Conservation (phyloP, 2,329 filamentous ascomycete genomes). For the Curvularia sp. region DNA sequence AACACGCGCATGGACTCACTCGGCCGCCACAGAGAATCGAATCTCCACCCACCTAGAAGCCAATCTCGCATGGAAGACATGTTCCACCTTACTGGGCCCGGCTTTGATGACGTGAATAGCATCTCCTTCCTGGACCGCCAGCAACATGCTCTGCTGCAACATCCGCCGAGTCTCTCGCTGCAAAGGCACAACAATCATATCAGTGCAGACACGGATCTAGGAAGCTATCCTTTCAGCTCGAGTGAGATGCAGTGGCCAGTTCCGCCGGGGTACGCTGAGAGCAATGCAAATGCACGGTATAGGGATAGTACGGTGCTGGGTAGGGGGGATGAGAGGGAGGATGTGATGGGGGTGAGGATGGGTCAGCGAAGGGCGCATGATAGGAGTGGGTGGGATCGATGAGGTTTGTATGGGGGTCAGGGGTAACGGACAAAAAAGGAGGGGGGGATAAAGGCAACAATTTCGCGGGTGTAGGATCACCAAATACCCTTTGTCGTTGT, state of each 20-base stretch:
- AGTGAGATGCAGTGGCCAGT: conserved; percentile 30
- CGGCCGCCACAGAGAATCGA: conserved; percentile 2
- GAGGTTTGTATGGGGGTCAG: neutral
- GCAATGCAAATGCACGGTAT: conserved; percentile 14
- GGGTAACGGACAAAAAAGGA: neutral
- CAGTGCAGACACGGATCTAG: conserved; percentile 25
- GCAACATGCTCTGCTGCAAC: conserved; percentile 10
- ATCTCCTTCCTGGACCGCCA: neutral
- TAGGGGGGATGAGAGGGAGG: neutral
- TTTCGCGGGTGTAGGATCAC: neutral
- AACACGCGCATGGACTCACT: conserved; percentile 17
- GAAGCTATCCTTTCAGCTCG: conserved; percentile 23
- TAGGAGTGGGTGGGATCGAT: conserved; percentile 16
- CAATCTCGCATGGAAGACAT: conserved; percentile 10
- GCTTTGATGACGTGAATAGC: neutral
- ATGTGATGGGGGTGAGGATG: conserved; percentile 5
- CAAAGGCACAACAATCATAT: conserved; percentile 14
- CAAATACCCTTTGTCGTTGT: neutral
- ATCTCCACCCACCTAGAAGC: conserved; percentile 2
- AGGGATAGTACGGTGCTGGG: conserved; percentile 20
- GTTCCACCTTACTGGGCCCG: conserved; percentile 13
- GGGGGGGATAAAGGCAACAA: neutral
- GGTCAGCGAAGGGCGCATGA: conserved; percentile 18
- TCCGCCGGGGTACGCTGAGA: conserved; percentile 27
- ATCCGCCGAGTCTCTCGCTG: neutral